Percentiles rank a stretch among this genome's conserved stretches.
Evolutionary conservation across 345 rosid species (phyloP).

Genomic region (Firmiana major): DNA sequence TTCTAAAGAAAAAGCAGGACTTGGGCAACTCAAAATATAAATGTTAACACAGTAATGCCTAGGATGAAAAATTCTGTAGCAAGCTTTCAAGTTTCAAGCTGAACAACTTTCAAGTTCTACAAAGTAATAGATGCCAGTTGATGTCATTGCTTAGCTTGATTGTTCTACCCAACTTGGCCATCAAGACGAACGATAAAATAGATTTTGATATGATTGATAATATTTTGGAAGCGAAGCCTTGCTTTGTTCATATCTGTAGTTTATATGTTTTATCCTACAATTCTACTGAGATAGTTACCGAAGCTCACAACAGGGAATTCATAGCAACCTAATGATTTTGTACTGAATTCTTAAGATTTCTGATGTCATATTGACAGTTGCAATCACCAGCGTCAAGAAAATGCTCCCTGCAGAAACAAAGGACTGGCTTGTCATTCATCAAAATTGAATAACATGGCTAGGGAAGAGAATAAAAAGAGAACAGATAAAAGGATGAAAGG

Average conservation of each 20-base stretch:
- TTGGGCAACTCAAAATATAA: neutral
- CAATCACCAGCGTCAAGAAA: slow-evolving; percentile 40
- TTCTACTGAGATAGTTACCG: neutral
- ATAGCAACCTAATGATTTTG: neutral
- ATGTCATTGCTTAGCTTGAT: neutral
- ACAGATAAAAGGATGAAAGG: neutral
- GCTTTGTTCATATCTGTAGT: neutral
- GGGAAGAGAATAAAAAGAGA: neutral
- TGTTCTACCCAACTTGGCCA: neutral
- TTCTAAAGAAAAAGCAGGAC: neutral
- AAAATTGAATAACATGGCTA: neutral
- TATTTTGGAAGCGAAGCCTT: neutral
- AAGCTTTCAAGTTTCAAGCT: no score
- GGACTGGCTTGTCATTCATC: neutral
- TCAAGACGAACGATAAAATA: neutral
- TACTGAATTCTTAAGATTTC: slow-evolving; percentile 5
- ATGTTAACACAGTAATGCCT: neutral
- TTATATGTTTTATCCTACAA: neutral
- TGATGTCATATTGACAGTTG: slow-evolving; percentile 35
- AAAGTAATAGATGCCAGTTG: neutral
- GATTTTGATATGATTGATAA: neutral
- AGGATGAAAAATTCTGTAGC: neutral
- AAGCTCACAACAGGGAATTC: neutral
- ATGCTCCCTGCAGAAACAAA: slow-evolving; percentile 64
- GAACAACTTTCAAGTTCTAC: no score